Base-by-base conservation (phyloP, 2,329 filamentous ascomycete species). In the Aureobasidium leucospermi region DNA sequence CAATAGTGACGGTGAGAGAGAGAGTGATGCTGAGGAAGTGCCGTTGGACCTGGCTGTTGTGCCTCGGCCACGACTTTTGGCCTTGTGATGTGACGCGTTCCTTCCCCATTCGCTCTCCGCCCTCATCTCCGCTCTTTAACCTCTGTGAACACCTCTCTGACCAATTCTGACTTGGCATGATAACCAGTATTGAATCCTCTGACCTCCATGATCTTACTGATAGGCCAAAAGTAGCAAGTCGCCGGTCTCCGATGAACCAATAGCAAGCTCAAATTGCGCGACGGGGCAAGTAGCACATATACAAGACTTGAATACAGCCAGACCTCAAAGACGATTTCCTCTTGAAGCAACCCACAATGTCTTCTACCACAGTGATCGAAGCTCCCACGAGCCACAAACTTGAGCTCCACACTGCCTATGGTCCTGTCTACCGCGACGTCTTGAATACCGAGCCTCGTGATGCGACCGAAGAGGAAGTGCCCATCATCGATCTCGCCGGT, bases 401-500 rank as follows among this genome's bases (percentile, higher is more conserved):
- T 13, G 31, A 57, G 41, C 32, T 57, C 1, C 39, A 43, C 5
- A 57, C 53, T 36, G 53, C 38, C 16, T 57, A 57, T 41, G 53
- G 53, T 42, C 53, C 42, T 7, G 53, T 46, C 28, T 43, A 31
- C 29, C 53, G 53, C 23, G 39, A 43, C 28, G 42, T 57, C 53
- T 11, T 45, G 23, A 32, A 43, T 4, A 34, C 53, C 8, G 29
- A 32, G 11, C 53, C 53, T 19, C 38, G 53, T 19, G 53, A 57
- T 46, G 53, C 53, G 10, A 57, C 41, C 13, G 39, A 43, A 15
- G 41, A 45, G 11, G 53, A 57, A 32, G 39, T 57, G 1, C 60
- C 60, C 31, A 32, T 78, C 34, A 75, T 79, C 51, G 76, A 80
- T 61, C 66, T 78, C 2, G 69, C 74, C 0, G 64, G 65, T n/a